phyloP scores from a whole-genome alignment of 345 rosid species.

The Excoecaria cochinchinensis region DNA sequence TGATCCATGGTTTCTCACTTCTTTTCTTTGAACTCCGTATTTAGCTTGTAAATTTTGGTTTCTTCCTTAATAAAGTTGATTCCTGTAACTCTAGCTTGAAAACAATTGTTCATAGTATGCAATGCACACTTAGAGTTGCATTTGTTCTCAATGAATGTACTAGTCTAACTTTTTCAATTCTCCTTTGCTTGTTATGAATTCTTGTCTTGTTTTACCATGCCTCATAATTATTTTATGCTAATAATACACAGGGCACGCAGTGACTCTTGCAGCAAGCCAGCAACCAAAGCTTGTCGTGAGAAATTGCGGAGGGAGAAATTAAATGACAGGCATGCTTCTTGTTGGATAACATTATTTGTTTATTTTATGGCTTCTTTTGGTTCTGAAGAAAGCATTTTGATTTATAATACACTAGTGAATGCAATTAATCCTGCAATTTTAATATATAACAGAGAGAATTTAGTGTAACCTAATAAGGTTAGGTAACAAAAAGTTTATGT shows the following conservation, averaged over 20 bases:
- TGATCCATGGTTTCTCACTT: not conserved
- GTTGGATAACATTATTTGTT: not conserved
- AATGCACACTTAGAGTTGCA: not conserved
- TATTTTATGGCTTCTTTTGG: not conserved
- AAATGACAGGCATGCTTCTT: conserved; percentile 31
- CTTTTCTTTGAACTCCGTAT: not conserved
- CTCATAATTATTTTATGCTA: conserved; percentile 3
- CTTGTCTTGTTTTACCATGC: not conserved
- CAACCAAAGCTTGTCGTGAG: conserved; percentile 34
- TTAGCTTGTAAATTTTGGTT: not conserved
- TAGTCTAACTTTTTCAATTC: not conserved
- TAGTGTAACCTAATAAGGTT: not conserved
- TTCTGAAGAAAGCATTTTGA: not conserved
- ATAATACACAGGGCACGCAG: conserved; percentile 19
- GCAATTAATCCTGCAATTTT: not conserved
- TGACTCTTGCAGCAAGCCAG: conserved; percentile 23
- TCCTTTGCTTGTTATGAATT: not conserved
- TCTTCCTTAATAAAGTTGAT: not conserved
- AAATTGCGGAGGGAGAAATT: conserved; percentile 32
- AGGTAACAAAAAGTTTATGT: not conserved
- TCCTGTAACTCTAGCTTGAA: not conserved
- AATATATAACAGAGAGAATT: not conserved
- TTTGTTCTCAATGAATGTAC: not conserved
- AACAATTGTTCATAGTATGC: not conserved
- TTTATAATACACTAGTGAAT: not conserved